A percentile compares a stretch with the other conserved stretches of the same genome.
phyloP scores from a whole-genome alignment of 129 eudicot species.

The Kitagawia praeruptora region DNA sequence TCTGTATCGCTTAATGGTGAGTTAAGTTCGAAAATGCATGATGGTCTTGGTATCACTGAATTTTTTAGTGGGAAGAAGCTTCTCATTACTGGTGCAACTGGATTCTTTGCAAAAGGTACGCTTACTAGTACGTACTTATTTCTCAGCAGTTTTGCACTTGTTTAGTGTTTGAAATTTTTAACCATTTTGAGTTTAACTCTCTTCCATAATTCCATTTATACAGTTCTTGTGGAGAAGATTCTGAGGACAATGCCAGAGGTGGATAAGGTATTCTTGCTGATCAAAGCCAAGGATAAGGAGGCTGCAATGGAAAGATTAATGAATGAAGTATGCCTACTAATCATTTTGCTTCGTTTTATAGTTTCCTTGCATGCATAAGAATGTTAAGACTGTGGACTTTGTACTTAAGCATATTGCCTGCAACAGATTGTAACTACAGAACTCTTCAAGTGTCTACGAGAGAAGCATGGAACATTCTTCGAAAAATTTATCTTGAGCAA shows the following conservation, averaged over 20 bases:
- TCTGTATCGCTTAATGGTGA: background rate
- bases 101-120: background rate
- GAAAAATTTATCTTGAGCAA: background rate
- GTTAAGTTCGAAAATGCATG: background rate
- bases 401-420: background rate
- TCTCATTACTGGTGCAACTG: conserved; percentile 1
- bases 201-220: background rate
- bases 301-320: background rate
- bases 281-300: background rate
- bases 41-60: background rate
- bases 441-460: background rate
- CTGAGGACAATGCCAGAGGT: background rate
- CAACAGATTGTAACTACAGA: background rate
- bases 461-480: background rate
- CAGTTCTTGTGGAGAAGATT: background rate
- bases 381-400: background rate
- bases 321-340: background rate
- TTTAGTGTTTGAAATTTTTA: background rate
- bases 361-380: background rate
- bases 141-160: no score
- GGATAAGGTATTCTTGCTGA: background rate
- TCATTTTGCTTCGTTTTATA: background rate
- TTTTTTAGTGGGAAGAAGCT: background rate
- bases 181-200: background rate
- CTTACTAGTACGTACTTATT: no score